phyloP scores from a whole-genome alignment of 148 eudicot species.

The Amaranthus cruentus region DNA sequence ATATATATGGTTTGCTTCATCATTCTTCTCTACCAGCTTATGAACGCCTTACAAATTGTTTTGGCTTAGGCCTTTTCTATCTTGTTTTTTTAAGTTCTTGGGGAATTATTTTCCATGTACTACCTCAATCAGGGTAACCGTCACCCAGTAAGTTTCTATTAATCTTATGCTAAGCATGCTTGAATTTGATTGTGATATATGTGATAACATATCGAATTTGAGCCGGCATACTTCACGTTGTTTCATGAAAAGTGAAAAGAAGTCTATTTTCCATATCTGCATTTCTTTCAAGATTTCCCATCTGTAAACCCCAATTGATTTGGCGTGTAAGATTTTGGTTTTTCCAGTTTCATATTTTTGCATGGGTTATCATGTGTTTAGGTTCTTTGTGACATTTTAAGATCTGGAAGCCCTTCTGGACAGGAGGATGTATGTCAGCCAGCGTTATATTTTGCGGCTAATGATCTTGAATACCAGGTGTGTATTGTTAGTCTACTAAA shows the following conservation, averaged over 20 bases:
- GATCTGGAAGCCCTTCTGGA: slow-evolving; percentile 50
- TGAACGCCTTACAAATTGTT: background rate
- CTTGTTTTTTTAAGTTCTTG: background rate
- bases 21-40: background rate
- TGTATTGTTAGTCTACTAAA: background rate
- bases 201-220: background rate
- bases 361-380: slow-evolving; percentile 18
- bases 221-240: background rate
- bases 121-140: background rate
- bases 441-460: slow-evolving; percentile 47
- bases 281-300: background rate
- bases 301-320: background rate
- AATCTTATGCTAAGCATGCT: background rate
- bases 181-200: background rate
- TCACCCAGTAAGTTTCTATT: background rate
- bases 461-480: slow-evolving; percentile 64
- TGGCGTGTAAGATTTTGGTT: background rate
- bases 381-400: slow-evolving; percentile 55
- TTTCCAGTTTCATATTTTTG: slow-evolving; percentile 8
- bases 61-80: background rate
- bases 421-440: slow-evolving; percentile 38
- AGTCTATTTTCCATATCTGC: background rate
- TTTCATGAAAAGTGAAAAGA: background rate
- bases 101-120: background rate
- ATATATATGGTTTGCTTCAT: background rate